These are phyloP conservation scores for Fusarium brachygibbosum DNA, from an alignment of 2,329 filamentous ascomycete genomes.

Conservation along the genomic window DNA sequence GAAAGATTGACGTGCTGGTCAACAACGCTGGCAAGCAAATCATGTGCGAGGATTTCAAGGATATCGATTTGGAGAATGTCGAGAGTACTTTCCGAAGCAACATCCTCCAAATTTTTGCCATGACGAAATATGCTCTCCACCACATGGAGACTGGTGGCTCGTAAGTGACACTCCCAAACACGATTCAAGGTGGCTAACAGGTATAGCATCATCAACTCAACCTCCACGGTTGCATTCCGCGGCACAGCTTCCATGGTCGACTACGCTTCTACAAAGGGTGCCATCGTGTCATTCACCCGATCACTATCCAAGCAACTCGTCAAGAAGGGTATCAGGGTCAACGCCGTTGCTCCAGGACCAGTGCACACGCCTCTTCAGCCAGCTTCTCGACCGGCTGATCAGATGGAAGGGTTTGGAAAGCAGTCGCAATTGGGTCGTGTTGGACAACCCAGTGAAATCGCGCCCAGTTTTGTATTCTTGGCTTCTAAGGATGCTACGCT, in stretches of 20 bases:
- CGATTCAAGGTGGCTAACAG: background rate
- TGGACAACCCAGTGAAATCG: constrained; percentile 61
- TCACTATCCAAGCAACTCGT: constrained; percentile 66
- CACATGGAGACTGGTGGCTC: constrained; percentile 66
- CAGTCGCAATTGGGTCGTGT: constrained; percentile 55
- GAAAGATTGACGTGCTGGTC: constrained; percentile 64
- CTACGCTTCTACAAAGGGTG: constrained; percentile 70
- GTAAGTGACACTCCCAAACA: constrained; percentile 49
- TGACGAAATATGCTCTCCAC: constrained; percentile 68
- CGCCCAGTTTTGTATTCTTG: constrained; percentile 58
- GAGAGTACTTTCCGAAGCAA: constrained; percentile 70
- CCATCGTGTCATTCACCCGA: constrained; percentile 68
- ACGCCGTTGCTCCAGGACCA: constrained; percentile 59
- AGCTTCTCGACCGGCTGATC: constrained; percentile 58
- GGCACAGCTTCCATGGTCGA: constrained; percentile 66
- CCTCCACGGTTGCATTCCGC: constrained; percentile 67
- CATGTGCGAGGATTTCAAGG: constrained; percentile 64
- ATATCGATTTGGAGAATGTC: constrained; percentile 67
- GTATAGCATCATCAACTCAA: constrained; percentile 67
- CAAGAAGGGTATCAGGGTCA: constrained; percentile 70
- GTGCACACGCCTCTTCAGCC: constrained; percentile 62
- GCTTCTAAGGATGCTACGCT: constrained; percentile 57
- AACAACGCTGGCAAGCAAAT: constrained; percentile 72
- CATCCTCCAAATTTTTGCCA: constrained; percentile 70
- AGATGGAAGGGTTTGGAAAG: constrained; percentile 61